Percentiles rank a stretch among this genome's conserved stretches.
These are phyloP conservation scores for Skeletonema marinoi DNA, from an alignment of 108 stramenopile genomes.

Conservation along the genomic window DNA sequence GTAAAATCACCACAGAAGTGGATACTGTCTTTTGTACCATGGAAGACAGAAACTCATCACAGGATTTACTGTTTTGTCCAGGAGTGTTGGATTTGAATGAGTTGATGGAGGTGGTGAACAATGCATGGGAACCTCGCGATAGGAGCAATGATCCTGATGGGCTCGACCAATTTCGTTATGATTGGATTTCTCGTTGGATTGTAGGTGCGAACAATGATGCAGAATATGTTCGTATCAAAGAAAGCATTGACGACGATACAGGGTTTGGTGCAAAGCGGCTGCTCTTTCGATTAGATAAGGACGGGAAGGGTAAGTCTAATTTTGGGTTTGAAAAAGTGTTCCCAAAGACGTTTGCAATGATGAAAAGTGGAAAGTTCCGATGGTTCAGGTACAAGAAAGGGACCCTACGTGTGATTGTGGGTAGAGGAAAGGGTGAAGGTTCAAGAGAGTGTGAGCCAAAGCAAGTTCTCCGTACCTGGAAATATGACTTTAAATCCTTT, in stretches of 20 bases:
- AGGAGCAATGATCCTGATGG: conserved; percentile 12
- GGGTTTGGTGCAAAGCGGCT: conserved; percentile 15
- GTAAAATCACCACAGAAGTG: background rate
- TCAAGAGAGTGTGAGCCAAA: conserved; percentile 4
- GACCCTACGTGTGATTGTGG: conserved; percentile 34
- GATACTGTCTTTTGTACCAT: conserved; percentile 32
- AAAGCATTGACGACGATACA: background rate
- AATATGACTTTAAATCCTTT: conserved; percentile 38
- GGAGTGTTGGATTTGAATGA: conserved; percentile 24
- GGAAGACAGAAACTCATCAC: conserved; percentile 17
- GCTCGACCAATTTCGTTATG: conserved; percentile 17
- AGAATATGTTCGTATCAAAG: conserved; percentile 1
- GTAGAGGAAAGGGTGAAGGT: conserved; percentile 25
- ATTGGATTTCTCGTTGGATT: conserved; percentile 27
- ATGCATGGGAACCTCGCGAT: conserved; percentile 38
- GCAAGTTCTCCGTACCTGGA: conserved; percentile 39
- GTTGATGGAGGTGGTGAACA: conserved; percentile 26
- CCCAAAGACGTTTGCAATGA: conserved; percentile 41
- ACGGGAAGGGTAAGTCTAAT: background rate
- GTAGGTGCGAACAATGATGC: conserved; percentile 14
- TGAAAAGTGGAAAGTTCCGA: conserved; percentile 29
- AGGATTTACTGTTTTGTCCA: conserved; percentile 30
- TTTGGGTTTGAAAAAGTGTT: conserved; percentile 40
- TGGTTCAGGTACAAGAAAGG: conserved; percentile 44
- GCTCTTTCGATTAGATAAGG: conserved; percentile 17